Evolutionary conservation across 2,329 filamentous ascomycete genomes (phyloP), one percentile per base, ranked within the genome.

Genomic region (Phyllosticta citrichinensis): DNA sequence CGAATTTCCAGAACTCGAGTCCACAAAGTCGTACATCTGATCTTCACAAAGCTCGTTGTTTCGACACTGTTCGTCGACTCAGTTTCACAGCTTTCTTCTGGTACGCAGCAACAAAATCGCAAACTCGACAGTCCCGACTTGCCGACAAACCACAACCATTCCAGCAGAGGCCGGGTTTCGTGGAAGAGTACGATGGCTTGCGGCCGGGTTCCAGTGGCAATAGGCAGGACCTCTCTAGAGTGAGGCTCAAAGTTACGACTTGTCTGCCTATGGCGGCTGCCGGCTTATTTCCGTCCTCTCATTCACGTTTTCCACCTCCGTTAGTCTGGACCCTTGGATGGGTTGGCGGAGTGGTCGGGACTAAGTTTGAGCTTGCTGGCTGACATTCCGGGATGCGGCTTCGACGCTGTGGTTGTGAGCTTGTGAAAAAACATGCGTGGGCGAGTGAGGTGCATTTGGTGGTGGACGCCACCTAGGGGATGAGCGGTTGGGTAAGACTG

Each of bases 221-320:
- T 58, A 58, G 64, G 65, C 60, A 67, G 72, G 72, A 73, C 72
- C 70, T 74, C 71, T 71, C 70, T 63, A 67, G 70, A 71, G 71
- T 72, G 72, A 73, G 71, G 68, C 67, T 74, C 72, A 74, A 74
- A 71, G 73, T 67, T 65, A 72, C 68, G 73, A 64, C 72, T 71
- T 75, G 71, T 74, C 72, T 64, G 66, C 52, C 52, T 20, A 52
- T 52, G 47, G 19, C 47, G 57, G n/a, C 52, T 55, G 55, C 55
- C 47, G 19, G 55, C 52, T 27, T 17, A 33, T 55, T 33, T 52
- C 33, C 30, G 10, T 55, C 52, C 25, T 19, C n/a, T 54, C 51
- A 50, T 33, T 8, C 30, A 33, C 17, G 25, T 51, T 33, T 58
- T 55, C 24, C 22, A n/a, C 50, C 30, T 56, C 40, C 27, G 33